Base-by-base conservation (phyloP, 306 rosid genomes). In the Cucumis cinereus region DNA sequence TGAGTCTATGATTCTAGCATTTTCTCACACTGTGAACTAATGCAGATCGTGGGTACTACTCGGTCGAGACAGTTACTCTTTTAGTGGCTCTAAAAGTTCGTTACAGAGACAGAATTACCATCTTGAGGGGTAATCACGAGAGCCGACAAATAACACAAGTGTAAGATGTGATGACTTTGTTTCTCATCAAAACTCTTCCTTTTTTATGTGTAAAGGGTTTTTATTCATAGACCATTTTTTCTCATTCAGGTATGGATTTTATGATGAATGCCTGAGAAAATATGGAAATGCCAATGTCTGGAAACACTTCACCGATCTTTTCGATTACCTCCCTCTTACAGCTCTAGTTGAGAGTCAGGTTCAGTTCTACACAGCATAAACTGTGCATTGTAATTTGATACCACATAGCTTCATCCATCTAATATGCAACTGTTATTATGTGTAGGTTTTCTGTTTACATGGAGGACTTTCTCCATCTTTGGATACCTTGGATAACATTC, bases 281-380 rank as follows among this genome's bases (percentile, higher is more conserved):
- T 93, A 93, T 73, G 98, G 98, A 77, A 93, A 91, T 80, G 98
- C 98, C 67, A 93, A 93, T 84, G 98, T 93, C 78, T 93, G 98
- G 98, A 93, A 93, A 82, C 87, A 77, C 81, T 93, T 93, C 60
- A 93, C 98, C 4, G 97, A 93, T 78, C 84, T 93, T 77, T 93
- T 93, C 86, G 98, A 93, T 87, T 93, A 93, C 80, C 86, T 93
- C 77, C 98, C 98, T 77, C 91, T 93, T 77, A 93, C 98, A 53
- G 98, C 98, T 84, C 97, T 93, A 66, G 90, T 93, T 35, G 98
- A 93, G 93, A 93, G 97, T 86, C 98, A 93, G 98, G 98, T 93
- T 79, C 85, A 75, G 60, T 81, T 85, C 38, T 45, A 64, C 63
- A 23, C 24, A 9, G 10, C 69, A 75, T 57, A 12, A 35, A 52